phyloP scores from a whole-genome alignment of 345 rosid species.

The Syzygium aqueum region DNA sequence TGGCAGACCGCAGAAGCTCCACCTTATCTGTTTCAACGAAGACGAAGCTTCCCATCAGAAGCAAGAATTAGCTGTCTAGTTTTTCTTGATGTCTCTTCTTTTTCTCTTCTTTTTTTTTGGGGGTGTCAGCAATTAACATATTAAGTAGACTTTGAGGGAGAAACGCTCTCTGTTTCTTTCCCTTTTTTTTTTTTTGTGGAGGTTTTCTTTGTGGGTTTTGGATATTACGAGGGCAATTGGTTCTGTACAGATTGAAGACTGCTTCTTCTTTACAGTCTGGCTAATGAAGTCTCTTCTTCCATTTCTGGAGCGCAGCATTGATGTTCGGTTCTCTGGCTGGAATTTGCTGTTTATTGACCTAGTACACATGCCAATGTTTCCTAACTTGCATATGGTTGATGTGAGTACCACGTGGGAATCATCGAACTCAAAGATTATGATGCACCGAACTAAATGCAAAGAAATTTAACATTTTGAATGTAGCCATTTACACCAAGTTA shows the following conservation, averaged over 20 bases:
- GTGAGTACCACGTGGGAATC: neutral
- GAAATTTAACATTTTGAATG: neutral
- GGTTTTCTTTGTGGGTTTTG: conserved; percentile 8
- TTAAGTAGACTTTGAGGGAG: conserved; percentile 15
- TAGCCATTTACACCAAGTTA: too few relatives aligned
- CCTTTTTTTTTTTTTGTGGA: neutral
- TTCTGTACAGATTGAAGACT: conserved; percentile 8
- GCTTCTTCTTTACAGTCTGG: conserved; percentile 24
- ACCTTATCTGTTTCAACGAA: conserved; percentile 26
- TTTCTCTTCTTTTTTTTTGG: neutral
- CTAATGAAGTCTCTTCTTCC: conserved; percentile 3
- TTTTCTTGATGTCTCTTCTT: neutral
- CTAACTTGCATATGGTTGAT: neutral
- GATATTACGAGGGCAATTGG: neutral
- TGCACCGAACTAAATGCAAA: neutral
- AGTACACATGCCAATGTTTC: neutral
- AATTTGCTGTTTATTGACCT: neutral
- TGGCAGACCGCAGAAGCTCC: neutral
- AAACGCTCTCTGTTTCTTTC: conserved; percentile 7
- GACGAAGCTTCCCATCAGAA: conserved; percentile 66
- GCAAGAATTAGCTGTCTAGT: conserved; percentile 38
- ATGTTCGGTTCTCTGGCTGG: neutral
- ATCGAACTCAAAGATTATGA: neutral
- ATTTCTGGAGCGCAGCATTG: neutral
- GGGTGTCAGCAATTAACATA: neutral